A percentile compares a stretch with the other conserved stretches of the same genome.
phyloP scores from a whole-genome alignment of 768 basidiomycete species.

The Lactarius vividus region DNA sequence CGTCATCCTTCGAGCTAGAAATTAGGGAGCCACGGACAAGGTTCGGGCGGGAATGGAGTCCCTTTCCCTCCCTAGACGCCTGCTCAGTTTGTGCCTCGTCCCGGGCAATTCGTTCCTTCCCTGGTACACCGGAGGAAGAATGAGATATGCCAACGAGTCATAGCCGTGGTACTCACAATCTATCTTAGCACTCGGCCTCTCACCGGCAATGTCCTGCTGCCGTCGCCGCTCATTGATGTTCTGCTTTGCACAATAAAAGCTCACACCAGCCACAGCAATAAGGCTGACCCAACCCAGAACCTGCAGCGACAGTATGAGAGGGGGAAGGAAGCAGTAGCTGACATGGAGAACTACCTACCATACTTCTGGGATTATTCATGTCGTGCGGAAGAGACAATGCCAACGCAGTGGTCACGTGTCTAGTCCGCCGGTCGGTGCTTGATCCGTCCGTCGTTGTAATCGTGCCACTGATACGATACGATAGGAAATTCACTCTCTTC shows the following conservation, averaged over 20 bases:
- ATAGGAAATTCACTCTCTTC: background rate
- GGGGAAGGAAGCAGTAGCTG: background rate
- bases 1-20: constrained; percentile 1
- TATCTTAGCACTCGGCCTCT: constrained; percentile 36
- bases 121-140: constrained; percentile 3
- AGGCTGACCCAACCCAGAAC: constrained; percentile 37
- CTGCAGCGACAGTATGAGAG: constrained; percentile 22
- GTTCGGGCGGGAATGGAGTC: background rate
- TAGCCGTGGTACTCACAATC: constrained; percentile 32
- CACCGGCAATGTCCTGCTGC: constrained; percentile 34
- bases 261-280: constrained; percentile 38
- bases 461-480: background rate
- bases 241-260: constrained; percentile 40
- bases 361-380: constrained; percentile 25
- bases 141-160: background rate
- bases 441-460: background rate
- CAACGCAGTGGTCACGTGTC: background rate
- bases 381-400: background rate
- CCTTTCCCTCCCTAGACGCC: background rate
- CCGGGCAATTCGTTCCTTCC: constrained; percentile 17
- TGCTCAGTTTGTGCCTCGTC: constrained; percentile 11
- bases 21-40: background rate
- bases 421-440: background rate
- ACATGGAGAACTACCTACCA: constrained; percentile 12
- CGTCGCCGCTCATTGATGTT: constrained; percentile 38